Conservation (phyloP, 768 basidiomycete species). For the Phlebiopsis flavidoalba region DNA sequence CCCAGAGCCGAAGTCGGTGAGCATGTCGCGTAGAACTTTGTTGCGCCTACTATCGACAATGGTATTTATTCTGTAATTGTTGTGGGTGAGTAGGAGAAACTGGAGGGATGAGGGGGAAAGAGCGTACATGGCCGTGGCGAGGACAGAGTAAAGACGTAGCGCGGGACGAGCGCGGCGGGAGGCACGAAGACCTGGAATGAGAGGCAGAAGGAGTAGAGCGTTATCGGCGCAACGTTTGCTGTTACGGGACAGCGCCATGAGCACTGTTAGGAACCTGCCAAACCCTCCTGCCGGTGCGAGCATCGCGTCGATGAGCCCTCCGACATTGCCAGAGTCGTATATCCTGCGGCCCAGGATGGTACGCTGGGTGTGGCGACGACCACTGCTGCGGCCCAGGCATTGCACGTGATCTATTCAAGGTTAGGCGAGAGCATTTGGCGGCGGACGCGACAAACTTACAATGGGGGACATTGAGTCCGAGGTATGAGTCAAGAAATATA, state of each 20-base stretch:
- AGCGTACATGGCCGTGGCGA: constrained; percentile 63
- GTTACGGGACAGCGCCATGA: constrained; percentile 74
- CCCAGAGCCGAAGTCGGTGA: constrained; percentile 67
- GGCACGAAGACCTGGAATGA: constrained; percentile 70
- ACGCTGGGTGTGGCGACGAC: constrained; percentile 50
- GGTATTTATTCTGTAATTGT: constrained; percentile 50
- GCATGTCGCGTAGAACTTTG: constrained; percentile 55
- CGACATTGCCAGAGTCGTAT: constrained; percentile 52
- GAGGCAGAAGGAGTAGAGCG: constrained; percentile 77
- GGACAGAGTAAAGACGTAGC: constrained; percentile 64
- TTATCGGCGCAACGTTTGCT: constrained; percentile 74
- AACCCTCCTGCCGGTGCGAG: constrained; percentile 60
- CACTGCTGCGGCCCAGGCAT: constrained; percentile 66
- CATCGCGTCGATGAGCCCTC: constrained; percentile 59
- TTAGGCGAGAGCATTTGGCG: background rate
- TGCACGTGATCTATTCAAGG: constrained; percentile 31
- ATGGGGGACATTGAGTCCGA: constrained; percentile 58
- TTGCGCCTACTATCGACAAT: constrained; percentile 63
- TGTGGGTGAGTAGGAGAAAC: background rate
- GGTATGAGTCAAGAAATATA: constrained; percentile 61
- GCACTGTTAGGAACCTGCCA: constrained; percentile 65
- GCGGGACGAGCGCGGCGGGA: constrained; percentile 49
- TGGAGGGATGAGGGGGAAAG: background rate
- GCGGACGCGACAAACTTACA: constrained; percentile 36
- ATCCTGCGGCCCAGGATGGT: constrained; percentile 47